Evolutionary conservation across 805 yeast genomes (phyloP), one percentile per base, ranked within the genome.

Genomic region (Naumovozyma dairenensis): DNA sequence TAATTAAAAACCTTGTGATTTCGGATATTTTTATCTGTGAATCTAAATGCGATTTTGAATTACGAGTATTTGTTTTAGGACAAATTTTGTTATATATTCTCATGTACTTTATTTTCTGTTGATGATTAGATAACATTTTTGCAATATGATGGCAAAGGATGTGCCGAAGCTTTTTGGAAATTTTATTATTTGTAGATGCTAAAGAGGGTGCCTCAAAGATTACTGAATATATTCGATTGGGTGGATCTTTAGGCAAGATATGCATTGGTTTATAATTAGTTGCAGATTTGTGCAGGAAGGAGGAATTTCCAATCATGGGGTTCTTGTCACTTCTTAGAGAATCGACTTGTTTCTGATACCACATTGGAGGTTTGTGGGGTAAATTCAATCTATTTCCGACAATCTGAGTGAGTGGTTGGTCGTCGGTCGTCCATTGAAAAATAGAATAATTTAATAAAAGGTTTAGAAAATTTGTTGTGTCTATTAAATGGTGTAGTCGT

Each of bases 1-100:
- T 46, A 2, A 67, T 40, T 1, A 71, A 45, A 42, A 74, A 72
- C 28, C 49, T 56, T 0, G 67, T 42, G 0, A 80, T 74, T 0
- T 39, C 27, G 8, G 42, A 38, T 6, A 55, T 45, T 0, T 57
- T 42, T 0, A 67, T 53, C 1, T 63, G 53, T 16, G 53, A 34
- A 0, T 56, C 59, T 6, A 65, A 40, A 31, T 66, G 61, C 6
- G 26, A 24, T 7, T 6, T 7, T 12, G 26, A 10, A 24, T 14
- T 24, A 4, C 30, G 16, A 8, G 19, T 13, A 9, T 15, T 9
- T 4, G 24, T 21, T 17, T 13, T 26, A 6, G 46, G 45, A 34
- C 49, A 42, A 2, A 44, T 15, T 7, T 32, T 30, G 25, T 44
- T 31, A 2, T 47, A 19, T 16, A 49, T 41, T 7, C 32, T 14